Percentiles rank a stretch among this genome's conserved stretches.
phyloP scores from a whole-genome alignment of 1,139 yeast genomes.

The Kodamaea derodonti region DNA sequence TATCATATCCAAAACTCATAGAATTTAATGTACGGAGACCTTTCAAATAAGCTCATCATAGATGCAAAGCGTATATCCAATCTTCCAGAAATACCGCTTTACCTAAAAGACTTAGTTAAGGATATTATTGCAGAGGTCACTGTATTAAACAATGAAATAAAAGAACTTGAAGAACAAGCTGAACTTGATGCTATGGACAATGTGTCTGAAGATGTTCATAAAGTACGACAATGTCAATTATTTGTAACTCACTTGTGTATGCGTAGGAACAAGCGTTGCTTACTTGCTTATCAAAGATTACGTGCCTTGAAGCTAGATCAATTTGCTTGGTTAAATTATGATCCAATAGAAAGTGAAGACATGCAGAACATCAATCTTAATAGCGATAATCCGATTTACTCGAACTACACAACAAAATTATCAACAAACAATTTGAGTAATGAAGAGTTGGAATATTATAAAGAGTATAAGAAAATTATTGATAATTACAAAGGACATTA shows the following conservation, averaged over 20 bases:
- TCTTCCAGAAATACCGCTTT: constrained; percentile 66
- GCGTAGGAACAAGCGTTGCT: constrained; percentile 84
- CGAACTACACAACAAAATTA: constrained; percentile 30
- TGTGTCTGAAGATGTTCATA: constrained; percentile 32
- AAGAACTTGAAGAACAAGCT: constrained; percentile 28
- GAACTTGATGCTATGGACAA: constrained; percentile 17
- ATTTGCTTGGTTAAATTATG: constrained; percentile 63
- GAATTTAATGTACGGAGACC: constrained; percentile 91
- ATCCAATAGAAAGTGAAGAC: constrained; percentile 23
- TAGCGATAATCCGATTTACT: constrained; percentile 11
- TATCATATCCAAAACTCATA: no score
- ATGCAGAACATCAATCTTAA: constrained; percentile 6
- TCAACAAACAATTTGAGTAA: constrained; percentile 59
- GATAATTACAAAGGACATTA: constrained; percentile 75
- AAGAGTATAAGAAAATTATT: constrained; percentile 65
- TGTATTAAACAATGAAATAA: constrained; percentile 53
- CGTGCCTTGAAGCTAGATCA: constrained; percentile 68
- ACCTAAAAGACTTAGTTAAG: constrained; percentile 72
- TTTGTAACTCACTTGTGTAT: constrained; percentile 80
- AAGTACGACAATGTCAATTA: constrained; percentile 62
- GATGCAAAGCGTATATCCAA: constrained; percentile 80
- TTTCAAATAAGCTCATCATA: constrained; percentile 72
- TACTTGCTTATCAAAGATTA: constrained; percentile 74
- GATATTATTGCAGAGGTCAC: constrained; percentile 56
- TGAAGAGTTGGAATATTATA: constrained; percentile 75